Evolutionary conservation across 208 protist species (phyloP), one percentile per base, ranked within the genome.

Genomic region (Naegleria fowleri): DNA sequence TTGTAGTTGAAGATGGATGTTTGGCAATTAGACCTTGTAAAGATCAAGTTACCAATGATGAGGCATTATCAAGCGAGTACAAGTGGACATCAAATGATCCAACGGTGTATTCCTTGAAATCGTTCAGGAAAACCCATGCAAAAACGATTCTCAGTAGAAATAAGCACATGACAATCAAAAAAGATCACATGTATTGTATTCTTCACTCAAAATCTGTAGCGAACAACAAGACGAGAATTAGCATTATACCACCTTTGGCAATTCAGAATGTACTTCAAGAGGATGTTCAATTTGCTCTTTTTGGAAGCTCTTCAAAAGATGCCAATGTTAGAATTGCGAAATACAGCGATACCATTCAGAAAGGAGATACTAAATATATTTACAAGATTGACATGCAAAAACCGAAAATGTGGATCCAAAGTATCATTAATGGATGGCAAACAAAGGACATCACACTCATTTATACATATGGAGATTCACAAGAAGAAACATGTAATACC

Each of bases 351-450:
- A n/a, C 48, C 5, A 38, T 89, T 6, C 0, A 33, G 13, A 55
- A 40, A 43, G 86, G 86, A 22, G 86, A 89, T 9, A 75, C 22
- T 29, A 11, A 89, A 7, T 89, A 75, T 67, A 5, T 89, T 16
- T 89, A 89, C 51, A 67, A 0, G 1, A 40, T 89, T 0, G 51
- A 89, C 40, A 67, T 89, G 41, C 39, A 89, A 19, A 89, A 89
- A n/a, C 55, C 55, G 4, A 89, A 67, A 11, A 22, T 89, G 29
- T 38, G 48, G 29, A 39, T 89, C 0, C 19, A 89, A 89, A 67
- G 6, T 5, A 40, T 39, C 67, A 48, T 89, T 25, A 33, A 41
- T 19, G 36, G 51, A 67, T 88, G 85, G 85, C 13, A 25, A 58
- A 58, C 41, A 19, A 58, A 22, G 5, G 85, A 88, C 39, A 41